phyloP scores from a whole-genome alignment of 352 stramenopile species.

The Achlya hypogyna region DNA sequence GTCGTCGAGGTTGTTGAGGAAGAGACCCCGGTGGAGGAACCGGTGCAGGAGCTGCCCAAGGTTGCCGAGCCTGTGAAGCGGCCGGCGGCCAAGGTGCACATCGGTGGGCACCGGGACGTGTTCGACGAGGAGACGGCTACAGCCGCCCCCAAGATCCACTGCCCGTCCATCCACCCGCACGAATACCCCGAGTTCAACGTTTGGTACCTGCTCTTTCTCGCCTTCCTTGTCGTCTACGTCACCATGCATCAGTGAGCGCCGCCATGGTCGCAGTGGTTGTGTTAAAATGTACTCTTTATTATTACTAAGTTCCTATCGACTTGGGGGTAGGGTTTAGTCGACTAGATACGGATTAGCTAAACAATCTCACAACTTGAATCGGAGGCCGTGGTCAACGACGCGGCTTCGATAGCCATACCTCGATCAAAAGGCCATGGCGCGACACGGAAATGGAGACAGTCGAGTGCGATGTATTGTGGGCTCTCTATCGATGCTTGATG shows the following conservation, averaged over 20 bases:
- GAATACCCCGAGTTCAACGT: constrained; percentile 6
- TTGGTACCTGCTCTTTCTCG: constrained; percentile 6
- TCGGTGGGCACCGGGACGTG: neutral
- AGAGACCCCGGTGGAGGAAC: neutral
- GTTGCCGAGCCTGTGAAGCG: no score
- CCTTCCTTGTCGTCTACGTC: constrained; percentile 1
- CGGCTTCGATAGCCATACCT: no score
- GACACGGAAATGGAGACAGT: no score
- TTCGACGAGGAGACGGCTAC: neutral
- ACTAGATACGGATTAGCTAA: no score
- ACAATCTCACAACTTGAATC: no score
- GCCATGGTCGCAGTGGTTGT: neutral
- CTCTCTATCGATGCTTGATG: no score
- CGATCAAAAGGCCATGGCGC: no score
- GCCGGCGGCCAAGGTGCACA: neutral
- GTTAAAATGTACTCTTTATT: neutral
- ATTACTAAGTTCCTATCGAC: neutral
- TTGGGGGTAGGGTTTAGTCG: no score
- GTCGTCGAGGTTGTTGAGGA: neutral
- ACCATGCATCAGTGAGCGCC: constrained; percentile 3
- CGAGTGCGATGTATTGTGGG: no score
- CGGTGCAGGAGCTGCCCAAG: neutral
- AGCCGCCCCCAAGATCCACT: neutral
- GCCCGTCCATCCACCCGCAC: neutral
- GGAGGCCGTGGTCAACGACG: no score